A percentile compares a stretch with the other conserved stretches of the same genome.
phyloP scores from a whole-genome alignment of 1,284 basidiomycete species.

The Ganoderma lucidum region DNA sequence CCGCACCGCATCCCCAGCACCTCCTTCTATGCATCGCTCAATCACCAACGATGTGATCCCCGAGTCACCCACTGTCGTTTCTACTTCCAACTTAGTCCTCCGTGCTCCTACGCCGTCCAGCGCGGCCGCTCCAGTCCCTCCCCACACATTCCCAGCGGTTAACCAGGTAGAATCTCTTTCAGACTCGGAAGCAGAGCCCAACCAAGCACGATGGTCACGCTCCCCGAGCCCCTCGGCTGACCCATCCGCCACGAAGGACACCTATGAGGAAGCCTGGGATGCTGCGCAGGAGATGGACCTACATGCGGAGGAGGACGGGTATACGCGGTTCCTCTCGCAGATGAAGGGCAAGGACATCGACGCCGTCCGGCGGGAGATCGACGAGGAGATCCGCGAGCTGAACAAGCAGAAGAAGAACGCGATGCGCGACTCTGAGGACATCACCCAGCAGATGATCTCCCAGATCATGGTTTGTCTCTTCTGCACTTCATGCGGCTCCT shows the following conservation, averaged over 20 bases:
- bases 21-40: not conserved
- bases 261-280: conserved; percentile 57
- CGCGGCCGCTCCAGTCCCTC: not conserved
- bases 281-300: conserved; percentile 85
- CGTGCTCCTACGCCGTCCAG: not conserved
- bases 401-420: conserved; percentile 88
- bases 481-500: not conserved
- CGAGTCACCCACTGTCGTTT: not conserved
- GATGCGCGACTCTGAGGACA: conserved; percentile 93
- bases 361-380: conserved; percentile 87
- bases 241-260: conserved; percentile 11
- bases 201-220: conserved; percentile 57
- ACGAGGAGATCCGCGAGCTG: conserved; percentile 87
- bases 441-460: conserved; percentile 93
- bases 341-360: conserved; percentile 87
- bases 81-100: not conserved
- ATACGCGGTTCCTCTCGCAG: conserved; percentile 90
- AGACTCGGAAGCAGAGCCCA: conserved; percentile 21
- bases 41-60: not conserved
- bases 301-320: conserved; percentile 88
- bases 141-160: not conserved
- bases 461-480: conserved; percentile 87
- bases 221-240: conserved; percentile 53
- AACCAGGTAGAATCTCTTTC: conserved; percentile 6
- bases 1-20: conserved; percentile 33